Percentiles rank a stretch among this genome's conserved stretches.
phyloP scores from a whole-genome alignment of 1,284 basidiomycete species.

The Leccinum ponderosum region DNA sequence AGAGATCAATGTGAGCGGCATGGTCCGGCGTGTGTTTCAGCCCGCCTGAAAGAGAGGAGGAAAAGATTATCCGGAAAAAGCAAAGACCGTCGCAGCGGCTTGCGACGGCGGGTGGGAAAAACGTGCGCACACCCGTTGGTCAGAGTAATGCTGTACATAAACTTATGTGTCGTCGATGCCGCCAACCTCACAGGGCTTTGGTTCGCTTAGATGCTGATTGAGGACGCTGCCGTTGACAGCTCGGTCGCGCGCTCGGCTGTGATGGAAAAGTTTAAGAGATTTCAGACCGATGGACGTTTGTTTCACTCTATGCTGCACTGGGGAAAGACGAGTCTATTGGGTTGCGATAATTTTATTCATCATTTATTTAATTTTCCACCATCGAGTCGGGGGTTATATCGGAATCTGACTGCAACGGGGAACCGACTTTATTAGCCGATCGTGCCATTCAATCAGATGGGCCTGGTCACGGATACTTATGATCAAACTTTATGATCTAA shows the following conservation, averaged over 20 bases:
- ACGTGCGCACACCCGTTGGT: background rate
- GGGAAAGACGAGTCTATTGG: background rate
- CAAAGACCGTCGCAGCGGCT: background rate
- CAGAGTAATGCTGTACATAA: background rate
- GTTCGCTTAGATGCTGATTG: background rate
- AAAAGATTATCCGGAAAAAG: background rate
- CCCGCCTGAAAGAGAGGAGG: background rate
- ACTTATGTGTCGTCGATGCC: background rate
- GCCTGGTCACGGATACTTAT: conserved; percentile 3
- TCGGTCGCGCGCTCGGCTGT: background rate
- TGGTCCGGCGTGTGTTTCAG: background rate
- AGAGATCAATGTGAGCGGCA: background rate
- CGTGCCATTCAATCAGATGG: conserved; percentile 12
- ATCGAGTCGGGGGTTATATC: conserved; percentile 19
- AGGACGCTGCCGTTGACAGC: background rate
- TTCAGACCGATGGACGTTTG: background rate
- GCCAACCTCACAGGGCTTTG: background rate
- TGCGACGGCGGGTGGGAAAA: background rate
- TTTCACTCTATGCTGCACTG: background rate
- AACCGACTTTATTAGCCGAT: conserved; percentile 9
- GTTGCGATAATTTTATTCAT: background rate
- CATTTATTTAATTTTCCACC: conserved; percentile 4
- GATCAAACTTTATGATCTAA: conserved; percentile 6
- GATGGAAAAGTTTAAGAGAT: background rate
- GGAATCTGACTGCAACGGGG: background rate